Evolutionary conservation across 2,329 filamentous ascomycete genomes (phyloP), one percentile per base, ranked within the genome.

Genomic region (Truncatella angustata): DNA sequence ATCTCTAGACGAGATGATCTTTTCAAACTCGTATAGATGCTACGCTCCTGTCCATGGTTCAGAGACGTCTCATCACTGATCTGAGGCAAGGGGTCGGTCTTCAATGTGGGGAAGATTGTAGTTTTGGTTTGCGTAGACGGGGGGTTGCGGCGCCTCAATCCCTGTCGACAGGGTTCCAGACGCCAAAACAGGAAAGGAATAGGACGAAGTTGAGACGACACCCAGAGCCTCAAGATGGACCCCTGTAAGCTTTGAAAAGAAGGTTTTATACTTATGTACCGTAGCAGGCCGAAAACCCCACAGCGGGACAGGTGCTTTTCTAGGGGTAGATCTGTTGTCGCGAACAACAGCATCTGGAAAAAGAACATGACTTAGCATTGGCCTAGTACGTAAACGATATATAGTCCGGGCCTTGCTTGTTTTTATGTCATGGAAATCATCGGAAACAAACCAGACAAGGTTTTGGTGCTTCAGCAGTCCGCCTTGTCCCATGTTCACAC

Each of bases 31-130:
- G 21, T 26, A 44, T 44, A 12, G 23, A 14, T 14, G n/a, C 28
- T n/a, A 24, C 40, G 21, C 24, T 24, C 40, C 14, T 24, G 24
- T 26, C 37, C 20, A 44, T 5, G 23, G 23, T 24, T 23, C 21
- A 44, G 23, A 44, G 16, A 44, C 40, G 40, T 44, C 40, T 44
- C 23, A 28, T 44, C n/a, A 28, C n/a, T 40, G 40, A 44, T 44
- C 40, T 44, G 40, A 44, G 40, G 40, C 40, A 44, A 44, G 40
- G 40, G 40, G 40, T 28, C 20, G 40, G 21, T 23, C 14, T 26
- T 44, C 40, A 44, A 44, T 44, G 40, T 44, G 40, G 40, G 40
- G 40, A 2, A 32, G 28, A 9, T 7, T 32, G 28, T 14, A 32
- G 28, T 32, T 32, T 44, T 23, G 40, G 20, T 14, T 44, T n/a